Base-by-base conservation (phyloP, 345 rosid species). In the Pseudoturritis turrita region DNA sequence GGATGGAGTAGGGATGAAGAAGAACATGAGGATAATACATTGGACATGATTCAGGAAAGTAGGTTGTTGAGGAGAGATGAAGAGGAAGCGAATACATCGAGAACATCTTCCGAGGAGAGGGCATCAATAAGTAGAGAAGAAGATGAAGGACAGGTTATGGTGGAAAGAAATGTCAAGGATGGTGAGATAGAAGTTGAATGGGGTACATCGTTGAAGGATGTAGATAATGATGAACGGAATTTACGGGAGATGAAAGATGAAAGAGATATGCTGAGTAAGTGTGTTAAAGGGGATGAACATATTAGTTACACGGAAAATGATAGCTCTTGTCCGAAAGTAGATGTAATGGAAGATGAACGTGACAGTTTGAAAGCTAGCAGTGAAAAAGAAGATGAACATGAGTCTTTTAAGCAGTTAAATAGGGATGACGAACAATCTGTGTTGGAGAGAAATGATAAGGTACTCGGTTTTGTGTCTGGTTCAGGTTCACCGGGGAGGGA, bases 371-470 rank as follows among this genome's bases (percentile, higher is more conserved):
- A 49, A 50, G 67, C 21, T 40, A 61, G 41, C 15, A 18, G 7
- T 71, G 60, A 14, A 14, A 28, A 12, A 50, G 43, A 29, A 45
- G 56, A 60, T 33, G 62, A 31, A 6, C 68, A 22, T 15, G 61
- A 50, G 33, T 35, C 51, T 45, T 22, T 28, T 45, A 63, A 71
- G 40, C 56, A 23, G n/a, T 13, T 10, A 18, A 26, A 56, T 57
- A 56, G 43, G 60, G 43, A 46, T 22, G 62, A 9, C 1, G 36
- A 39, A 47, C 50, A 39, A 58, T 26, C 11, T 49, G 45, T 29
- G 46, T 66, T 74, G 36, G 68, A 40, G 54, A 40, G 46, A 41
- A 68, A 67, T 68, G 71, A 12, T n/a, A 75, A 53, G 31, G 51
- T 53, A 68, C 69, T 43, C 12, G 35, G 28, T 60, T 68, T 13